Percentiles rank a stretch among this genome's conserved stretches.
phyloP scores from a whole-genome alignment of 192 early-diverging fungal species.

The Dissophora ornata region DNA sequence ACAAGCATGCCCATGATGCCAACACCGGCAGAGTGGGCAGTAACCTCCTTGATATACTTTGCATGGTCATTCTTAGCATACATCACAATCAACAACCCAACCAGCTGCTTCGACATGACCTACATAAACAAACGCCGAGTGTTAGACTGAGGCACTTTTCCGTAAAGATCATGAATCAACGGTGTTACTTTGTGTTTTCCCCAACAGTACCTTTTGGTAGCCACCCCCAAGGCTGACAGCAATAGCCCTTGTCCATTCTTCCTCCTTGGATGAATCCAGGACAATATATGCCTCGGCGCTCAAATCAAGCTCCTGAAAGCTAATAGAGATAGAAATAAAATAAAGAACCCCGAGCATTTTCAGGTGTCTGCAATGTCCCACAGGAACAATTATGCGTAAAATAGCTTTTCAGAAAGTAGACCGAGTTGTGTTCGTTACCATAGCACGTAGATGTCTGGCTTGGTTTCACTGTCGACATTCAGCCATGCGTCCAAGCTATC shows the following conservation, averaged over 20 bases:
- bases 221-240: slow-evolving; percentile 68
- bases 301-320: slow-evolving; percentile 94
- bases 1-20: slow-evolving; percentile 86
- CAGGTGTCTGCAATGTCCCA: no score
- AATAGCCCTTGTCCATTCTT: slow-evolving; percentile 83
- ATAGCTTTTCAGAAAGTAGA: not conserved
- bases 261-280: slow-evolving; percentile 81
- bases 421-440: slow-evolving; percentile 60
- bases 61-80: slow-evolving; percentile 70
- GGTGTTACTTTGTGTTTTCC: no score
- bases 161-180: no score
- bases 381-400: no score
- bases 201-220: slow-evolving; percentile 44
- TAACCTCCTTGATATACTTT: slow-evolving; percentile 69
- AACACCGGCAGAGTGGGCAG: slow-evolving; percentile 77
- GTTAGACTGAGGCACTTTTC: no score
- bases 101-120: slow-evolving; percentile 83
- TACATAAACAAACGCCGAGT: slow-evolving; percentile 5
- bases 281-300: slow-evolving; percentile 87
- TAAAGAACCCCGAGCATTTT: no score
- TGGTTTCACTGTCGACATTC: slow-evolving; percentile 49
- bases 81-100: slow-evolving; percentile 90
- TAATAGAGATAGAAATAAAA: slow-evolving; percentile 31
- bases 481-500: slow-evolving; percentile 76
- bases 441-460: slow-evolving; percentile 77